phyloP scores from a whole-genome alignment of 345 rosid genomes.

The Brassica rapa region DNA sequence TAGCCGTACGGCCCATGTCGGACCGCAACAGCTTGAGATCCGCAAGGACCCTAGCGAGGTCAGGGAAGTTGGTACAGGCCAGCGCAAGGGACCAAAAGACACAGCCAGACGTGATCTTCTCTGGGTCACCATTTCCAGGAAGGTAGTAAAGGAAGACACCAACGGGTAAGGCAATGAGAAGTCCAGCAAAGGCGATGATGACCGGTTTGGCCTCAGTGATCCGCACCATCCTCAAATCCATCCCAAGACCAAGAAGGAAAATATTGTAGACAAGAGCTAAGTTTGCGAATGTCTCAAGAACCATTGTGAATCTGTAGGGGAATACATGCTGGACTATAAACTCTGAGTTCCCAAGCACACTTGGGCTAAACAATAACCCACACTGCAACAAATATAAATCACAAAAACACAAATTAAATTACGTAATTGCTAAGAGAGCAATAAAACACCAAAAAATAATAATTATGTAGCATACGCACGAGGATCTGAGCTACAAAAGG shows the following conservation, averaged over 20 bases:
- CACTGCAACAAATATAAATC: slow-evolving; percentile 42
- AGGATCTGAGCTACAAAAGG: slow-evolving; percentile 46
- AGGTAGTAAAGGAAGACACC: slow-evolving; percentile 46
- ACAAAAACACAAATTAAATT: neutral
- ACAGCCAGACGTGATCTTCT: slow-evolving; percentile 41
- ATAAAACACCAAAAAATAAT: neutral
- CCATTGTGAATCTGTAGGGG: slow-evolving; percentile 44
- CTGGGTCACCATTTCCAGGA: slow-evolving; percentile 34
- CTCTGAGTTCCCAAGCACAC: slow-evolving; percentile 10
- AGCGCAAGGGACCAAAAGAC: slow-evolving; percentile 59
- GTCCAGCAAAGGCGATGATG: slow-evolving; percentile 46
- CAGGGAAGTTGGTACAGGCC: slow-evolving; percentile 68
- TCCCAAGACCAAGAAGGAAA: slow-evolving; percentile 70
- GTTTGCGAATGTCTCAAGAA: slow-evolving; percentile 56
- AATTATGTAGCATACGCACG: slow-evolving; percentile 20
- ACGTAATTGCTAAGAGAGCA: neutral
- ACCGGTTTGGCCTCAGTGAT: slow-evolving; percentile 40
- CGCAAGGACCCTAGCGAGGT: slow-evolving; percentile 54
- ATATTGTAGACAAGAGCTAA: slow-evolving; percentile 54
- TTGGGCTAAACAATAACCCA: slow-evolving; percentile 60
- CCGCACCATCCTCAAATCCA: slow-evolving; percentile 53
- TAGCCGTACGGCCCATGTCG: slow-evolving; percentile 56
- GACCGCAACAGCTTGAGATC: slow-evolving; percentile 69
- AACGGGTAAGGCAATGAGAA: slow-evolving; percentile 45
- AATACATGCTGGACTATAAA: slow-evolving; percentile 15